Conservation (phyloP, 1,284 basidiomycete genomes). For the Melampsora americana region DNA sequence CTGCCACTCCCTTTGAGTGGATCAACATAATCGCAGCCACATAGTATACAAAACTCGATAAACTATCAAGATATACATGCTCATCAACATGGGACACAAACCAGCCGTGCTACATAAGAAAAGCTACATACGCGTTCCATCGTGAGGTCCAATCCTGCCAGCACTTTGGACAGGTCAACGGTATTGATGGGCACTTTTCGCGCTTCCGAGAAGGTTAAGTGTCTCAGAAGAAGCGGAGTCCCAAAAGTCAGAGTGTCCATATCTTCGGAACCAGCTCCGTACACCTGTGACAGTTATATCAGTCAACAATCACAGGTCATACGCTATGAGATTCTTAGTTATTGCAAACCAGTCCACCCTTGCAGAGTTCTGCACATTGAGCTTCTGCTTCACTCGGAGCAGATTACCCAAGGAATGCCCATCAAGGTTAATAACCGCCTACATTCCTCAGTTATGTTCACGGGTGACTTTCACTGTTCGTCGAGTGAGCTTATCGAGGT, state of each 20-base stretch:
- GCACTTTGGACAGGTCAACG: conserved; percentile 74
- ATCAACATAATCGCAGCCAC: conserved; percentile 97
- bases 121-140: conserved; percentile 71
- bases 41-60: conserved; percentile 91
- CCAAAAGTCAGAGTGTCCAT: conserved; percentile 99
- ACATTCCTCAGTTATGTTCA: conserved; percentile 96
- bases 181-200: conserved; percentile 97
- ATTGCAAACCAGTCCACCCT: conserved; percentile 63
- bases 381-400: conserved; percentile 98
- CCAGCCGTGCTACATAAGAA: conserved; percentile 1
- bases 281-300: conserved; percentile 64
- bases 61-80: conserved; percentile 62
- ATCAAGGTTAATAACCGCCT: conserved; percentile 80
- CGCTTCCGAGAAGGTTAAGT: conserved; percentile 97
- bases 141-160: conserved; percentile 83
- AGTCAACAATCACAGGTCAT: neutral
- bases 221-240: conserved; percentile 84
- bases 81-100: neutral
- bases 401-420: conserved; percentile 92
- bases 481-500: conserved; percentile 83
- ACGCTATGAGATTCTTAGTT: neutral
- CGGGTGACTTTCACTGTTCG: conserved; percentile 91
- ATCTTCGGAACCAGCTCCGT: conserved; percentile 95
- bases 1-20: conserved; percentile 88
- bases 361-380: conserved; percentile 93